These are phyloP conservation scores for Datura wrightii DNA, from an alignment of 257 asterid species.

Conservation along the genomic window DNA sequence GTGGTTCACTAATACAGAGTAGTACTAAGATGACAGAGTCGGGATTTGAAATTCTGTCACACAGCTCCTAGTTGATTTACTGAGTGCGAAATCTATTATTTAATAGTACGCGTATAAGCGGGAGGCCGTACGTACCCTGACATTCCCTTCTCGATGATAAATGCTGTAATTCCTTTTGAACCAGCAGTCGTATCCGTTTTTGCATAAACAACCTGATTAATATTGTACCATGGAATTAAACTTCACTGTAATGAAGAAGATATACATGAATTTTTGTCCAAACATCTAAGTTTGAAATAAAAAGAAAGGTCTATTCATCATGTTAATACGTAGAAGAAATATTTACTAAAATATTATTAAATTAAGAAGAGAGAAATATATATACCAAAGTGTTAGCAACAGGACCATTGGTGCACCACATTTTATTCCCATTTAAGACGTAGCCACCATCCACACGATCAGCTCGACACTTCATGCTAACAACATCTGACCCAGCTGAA, in stretches of 20 bases:
- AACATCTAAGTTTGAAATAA: neutral
- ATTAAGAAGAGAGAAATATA: neutral
- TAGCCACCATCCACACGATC: conserved; percentile 89
- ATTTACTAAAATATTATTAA: neutral
- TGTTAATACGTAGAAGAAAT: neutral
- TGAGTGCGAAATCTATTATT: too few relatives aligned
- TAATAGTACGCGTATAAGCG: neutral
- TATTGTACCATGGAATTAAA: neutral
- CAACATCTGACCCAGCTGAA: conserved; percentile 97
- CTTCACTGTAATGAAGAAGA: neutral
- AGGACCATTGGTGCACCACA: conserved; percentile 99
- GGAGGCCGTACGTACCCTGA: conserved; percentile 65
- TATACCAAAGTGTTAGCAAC: conserved; percentile 86
- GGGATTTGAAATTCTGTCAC: neutral
- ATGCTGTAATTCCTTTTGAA: conserved; percentile 95
- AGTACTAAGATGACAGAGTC: neutral
- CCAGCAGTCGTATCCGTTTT: conserved; percentile 82
- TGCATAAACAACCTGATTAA: conserved; percentile 89
- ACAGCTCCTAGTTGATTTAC: too few relatives aligned
- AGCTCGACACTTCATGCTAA: conserved; percentile 97
- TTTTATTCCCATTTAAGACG: conserved; percentile 90
- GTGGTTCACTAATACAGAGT: neutral
- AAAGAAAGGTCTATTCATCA: neutral
- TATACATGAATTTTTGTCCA: neutral
- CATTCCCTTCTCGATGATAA: conserved; percentile 93